Evolutionary conservation across 306 rosid species (phyloP).

Genomic region (Quillaja saponaria): DNA sequence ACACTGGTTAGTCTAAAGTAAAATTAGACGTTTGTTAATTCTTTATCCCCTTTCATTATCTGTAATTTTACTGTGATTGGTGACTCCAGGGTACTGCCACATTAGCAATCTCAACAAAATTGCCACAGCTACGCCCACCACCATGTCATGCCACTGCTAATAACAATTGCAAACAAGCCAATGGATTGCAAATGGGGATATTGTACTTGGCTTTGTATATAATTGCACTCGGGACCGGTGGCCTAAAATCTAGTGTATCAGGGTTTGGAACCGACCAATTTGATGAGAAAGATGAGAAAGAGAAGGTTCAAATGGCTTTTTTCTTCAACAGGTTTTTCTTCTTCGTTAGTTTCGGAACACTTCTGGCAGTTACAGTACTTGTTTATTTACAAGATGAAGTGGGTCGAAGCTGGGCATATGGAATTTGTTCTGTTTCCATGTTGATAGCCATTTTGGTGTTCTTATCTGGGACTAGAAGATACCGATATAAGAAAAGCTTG

Average conservation of each 20-base stretch:
- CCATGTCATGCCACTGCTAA: constrained; percentile 45
- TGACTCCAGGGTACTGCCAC: no score
- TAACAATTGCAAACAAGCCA: constrained; percentile 57
- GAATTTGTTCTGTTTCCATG: constrained; percentile 72
- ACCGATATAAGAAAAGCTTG: constrained; percentile 66
- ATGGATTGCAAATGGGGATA: constrained; percentile 77
- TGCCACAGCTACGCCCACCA: constrained; percentile 73
- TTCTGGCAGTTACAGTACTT: constrained; percentile 84
- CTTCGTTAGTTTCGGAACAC: constrained; percentile 76
- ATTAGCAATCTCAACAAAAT: constrained; percentile 67
- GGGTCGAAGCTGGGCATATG: constrained; percentile 81
- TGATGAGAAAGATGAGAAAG: constrained; percentile 80
- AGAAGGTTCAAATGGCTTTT: constrained; percentile 75
- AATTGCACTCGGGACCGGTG: constrained; percentile 84
- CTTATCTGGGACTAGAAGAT: constrained; percentile 60
- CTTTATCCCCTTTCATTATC: no score
- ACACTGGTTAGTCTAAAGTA: constrained; percentile 39
- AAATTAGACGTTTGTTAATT: no score
- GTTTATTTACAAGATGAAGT: constrained; percentile 87
- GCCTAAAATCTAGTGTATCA: constrained; percentile 85
- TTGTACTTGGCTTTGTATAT: constrained; percentile 67
- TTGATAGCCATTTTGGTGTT: constrained; percentile 52
- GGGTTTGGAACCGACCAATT: constrained; percentile 94
- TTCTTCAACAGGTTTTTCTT: constrained; percentile 85
- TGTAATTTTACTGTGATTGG: no score